Conservation (phyloP, 306 rosid species). For the Castanopsis chinensis region DNA sequence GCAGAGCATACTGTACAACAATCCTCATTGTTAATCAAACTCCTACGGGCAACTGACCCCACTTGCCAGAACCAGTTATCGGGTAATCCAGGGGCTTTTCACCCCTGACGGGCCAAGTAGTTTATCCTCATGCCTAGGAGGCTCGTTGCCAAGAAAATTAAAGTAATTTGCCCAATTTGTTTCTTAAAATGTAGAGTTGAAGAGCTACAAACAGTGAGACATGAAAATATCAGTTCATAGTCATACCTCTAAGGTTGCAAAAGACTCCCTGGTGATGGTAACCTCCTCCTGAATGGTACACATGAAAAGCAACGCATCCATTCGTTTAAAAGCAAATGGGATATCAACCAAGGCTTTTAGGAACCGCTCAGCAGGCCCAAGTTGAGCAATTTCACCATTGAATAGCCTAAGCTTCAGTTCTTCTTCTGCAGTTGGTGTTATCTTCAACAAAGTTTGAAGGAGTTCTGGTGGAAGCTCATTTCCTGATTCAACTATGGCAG, state of each 20-base stretch:
- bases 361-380: slow-evolving; percentile 89
- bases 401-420: slow-evolving; percentile 84
- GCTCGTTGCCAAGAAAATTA: background rate
- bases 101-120: too few species aligned
- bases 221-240: background rate
- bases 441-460: slow-evolving; percentile 67
- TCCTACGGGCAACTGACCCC: too few species aligned
- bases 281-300: slow-evolving; percentile 75
- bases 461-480: slow-evolving; percentile 87
- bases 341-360: slow-evolving; percentile 68
- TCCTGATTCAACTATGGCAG: slow-evolving; percentile 50
- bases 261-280: slow-evolving; percentile 52
- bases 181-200: background rate
- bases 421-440: slow-evolving; percentile 90
- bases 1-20: too few species aligned
- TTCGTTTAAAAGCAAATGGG: slow-evolving; percentile 79
- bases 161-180: slow-evolving; percentile 1
- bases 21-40: too few species aligned
- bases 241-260: slow-evolving; percentile 70
- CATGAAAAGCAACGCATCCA: slow-evolving; percentile 83
- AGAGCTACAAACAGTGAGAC: slow-evolving; percentile 2
- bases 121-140: too few species aligned
- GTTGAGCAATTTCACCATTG: slow-evolving; percentile 56
- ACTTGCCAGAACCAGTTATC: too few species aligned
- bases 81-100: too few species aligned